These are phyloP conservation scores for Bondarzewia mesenterica DNA, from an alignment of 1,284 basidiomycete genomes.

Conservation along the genomic window DNA sequence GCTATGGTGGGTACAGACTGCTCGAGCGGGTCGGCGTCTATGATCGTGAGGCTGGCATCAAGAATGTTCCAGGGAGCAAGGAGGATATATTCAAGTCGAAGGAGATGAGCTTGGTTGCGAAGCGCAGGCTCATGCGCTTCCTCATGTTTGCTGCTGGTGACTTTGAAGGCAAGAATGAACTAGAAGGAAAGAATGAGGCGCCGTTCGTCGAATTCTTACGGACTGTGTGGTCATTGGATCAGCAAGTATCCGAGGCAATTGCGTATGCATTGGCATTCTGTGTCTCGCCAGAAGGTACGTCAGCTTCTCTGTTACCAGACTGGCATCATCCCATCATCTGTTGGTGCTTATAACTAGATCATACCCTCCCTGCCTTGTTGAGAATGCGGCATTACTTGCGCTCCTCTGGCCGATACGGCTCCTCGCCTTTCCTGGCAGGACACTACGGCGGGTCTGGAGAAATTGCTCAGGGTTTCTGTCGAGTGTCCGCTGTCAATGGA, in stretches of 20 bases:
- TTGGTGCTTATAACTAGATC: conserved; percentile 35
- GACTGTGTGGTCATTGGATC: conserved; percentile 53
- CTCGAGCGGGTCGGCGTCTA: conserved; percentile 73
- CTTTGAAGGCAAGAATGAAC: conserved; percentile 57
- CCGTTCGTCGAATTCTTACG: conserved; percentile 58
- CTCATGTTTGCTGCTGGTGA: conserved; percentile 74
- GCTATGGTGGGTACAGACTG: conserved; percentile 86
- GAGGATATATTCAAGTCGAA: conserved; percentile 91
- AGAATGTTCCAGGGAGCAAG: conserved; percentile 82
- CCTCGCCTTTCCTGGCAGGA: conserved; percentile 86
- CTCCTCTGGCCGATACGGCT: conserved; percentile 82
- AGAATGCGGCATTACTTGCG: conserved; percentile 70
- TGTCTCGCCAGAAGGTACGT: conserved; percentile 40
- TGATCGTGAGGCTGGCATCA: conserved; percentile 34
- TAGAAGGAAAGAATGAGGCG: conserved; percentile 46
- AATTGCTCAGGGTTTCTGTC: conserved; percentile 90
- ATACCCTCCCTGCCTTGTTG: conserved; percentile 51
- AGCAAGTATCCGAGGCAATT: conserved; percentile 51
- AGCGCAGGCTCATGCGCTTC: conserved; percentile 90
- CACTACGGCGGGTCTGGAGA: conserved; percentile 94
- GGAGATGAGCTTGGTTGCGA: conserved; percentile 74
- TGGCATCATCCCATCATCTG: conserved; percentile 6
- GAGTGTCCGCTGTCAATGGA: conserved; percentile 79
- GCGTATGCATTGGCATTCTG: conserved; percentile 72
- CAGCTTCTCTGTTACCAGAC: background rate